phyloP scores from a whole-genome alignment of 2,329 filamentous ascomycete genomes.

The Calonectria fujianensis region DNA sequence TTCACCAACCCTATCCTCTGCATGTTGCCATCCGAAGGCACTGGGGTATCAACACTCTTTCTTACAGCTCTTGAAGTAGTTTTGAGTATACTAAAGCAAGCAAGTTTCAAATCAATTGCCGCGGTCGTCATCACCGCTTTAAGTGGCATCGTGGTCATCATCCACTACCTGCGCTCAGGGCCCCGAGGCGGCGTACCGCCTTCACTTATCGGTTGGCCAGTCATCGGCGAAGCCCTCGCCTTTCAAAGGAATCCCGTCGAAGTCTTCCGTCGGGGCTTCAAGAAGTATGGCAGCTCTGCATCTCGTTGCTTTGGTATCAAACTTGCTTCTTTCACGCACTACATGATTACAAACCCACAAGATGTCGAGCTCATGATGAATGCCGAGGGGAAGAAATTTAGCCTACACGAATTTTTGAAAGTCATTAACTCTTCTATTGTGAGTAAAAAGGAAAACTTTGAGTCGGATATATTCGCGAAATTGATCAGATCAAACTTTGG shows the following conservation, averaged over 20 bases:
- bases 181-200: not conserved
- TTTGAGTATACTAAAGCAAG: not conserved
- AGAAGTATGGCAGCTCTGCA: not conserved
- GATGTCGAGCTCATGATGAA: not conserved
- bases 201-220: not conserved
- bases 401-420: not conserved
- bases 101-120: not conserved
- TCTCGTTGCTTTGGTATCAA: slow-evolving; percentile 3
- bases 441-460: not conserved
- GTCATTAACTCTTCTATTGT: not conserved
- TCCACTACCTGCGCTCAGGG: not conserved
- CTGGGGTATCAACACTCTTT: not conserved
- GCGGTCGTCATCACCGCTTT: not conserved
- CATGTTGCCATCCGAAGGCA: not conserved
- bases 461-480: not conserved
- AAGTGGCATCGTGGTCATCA: not conserved
- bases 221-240: not conserved
- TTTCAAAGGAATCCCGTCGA: not conserved
- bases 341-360: not conserved
- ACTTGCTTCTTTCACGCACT: not conserved
- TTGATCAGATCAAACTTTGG: not conserved
- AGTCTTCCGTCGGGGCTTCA: not conserved
- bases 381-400: not conserved
- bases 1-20: slow-evolving; percentile 9
- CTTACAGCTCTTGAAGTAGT: not conserved